Base-by-base conservation (phyloP, 1,284 basidiomycete species). In the Leucoagaricus sp. region DNA sequence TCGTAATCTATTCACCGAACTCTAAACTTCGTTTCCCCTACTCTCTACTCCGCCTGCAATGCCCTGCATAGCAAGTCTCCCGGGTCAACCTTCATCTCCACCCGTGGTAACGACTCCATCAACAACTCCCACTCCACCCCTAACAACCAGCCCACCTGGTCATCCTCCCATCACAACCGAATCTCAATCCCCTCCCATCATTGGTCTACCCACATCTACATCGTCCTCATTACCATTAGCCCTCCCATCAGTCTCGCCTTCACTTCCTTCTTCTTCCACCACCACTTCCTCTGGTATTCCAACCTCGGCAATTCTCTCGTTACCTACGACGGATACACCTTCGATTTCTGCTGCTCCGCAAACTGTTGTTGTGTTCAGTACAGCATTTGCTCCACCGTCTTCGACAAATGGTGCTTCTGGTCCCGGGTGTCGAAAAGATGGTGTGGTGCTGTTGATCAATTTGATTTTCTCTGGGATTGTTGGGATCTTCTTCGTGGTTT, bases 281-380 rank as follows among this genome's bases (percentile, higher is more conserved):
- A n/a, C n/a, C n/a, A n/a, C n/a, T n/a, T n/a, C n/a, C n/a, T n/a
- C n/a, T n/a, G n/a, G n/a, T n/a, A n/a, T n/a, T n/a, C n/a, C n/a
- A n/a, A n/a, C n/a, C n/a, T n/a, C n/a, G n/a, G n/a, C n/a, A n/a
- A n/a, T n/a, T n/a, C n/a, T n/a, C n/a, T n/a, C n/a, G n/a, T n/a
- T n/a, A n/a, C n/a, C n/a, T n/a, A n/a, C n/a, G n/a, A n/a, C n/a
- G n/a, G n/a, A n/a, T n/a, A n/a, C n/a, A n/a, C n/a, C n/a, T n/a
- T n/a, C n/a, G n/a, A n/a, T n/a, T n/a, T n/a, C n/a, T n/a, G 26
- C 50, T 23, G 15, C 50, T 4, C 26, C 23, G 12, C 19, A 31
- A 52, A 53, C 50, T 1, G 50, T 53, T 12, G 41, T 53, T 13
- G 50, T 53, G 4, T 53, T 44, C 25, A 53, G 50, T 23, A 53